Evolutionary conservation across 2,329 filamentous ascomycete genomes (phyloP).

Genomic region (Monosporascus sp.): DNA sequence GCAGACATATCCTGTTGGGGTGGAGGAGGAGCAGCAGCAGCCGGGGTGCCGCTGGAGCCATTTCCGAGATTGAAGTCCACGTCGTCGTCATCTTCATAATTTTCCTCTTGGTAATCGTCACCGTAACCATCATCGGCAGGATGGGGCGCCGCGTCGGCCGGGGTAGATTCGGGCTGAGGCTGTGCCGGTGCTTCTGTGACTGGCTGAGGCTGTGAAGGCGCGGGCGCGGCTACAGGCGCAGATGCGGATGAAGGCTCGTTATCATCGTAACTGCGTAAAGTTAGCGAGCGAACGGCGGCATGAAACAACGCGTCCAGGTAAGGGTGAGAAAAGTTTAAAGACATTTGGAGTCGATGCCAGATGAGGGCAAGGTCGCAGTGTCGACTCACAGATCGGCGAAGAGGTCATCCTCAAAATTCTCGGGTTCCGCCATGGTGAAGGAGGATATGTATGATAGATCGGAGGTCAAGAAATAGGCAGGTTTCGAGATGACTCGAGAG

Average conservation of each 20-base stretch:
- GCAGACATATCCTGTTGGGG: constrained; percentile 30
- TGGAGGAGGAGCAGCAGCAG: constrained; percentile 20
- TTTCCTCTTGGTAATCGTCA: constrained; percentile 38
- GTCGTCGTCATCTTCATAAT: constrained; percentile 50
- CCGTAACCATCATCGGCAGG: constrained; percentile 29
- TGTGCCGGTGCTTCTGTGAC: constrained; percentile 29
- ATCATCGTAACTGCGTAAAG: constrained; percentile 55
- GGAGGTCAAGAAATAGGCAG: background rate
- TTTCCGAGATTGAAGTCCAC: constrained; percentile 55
- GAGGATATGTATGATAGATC: background rate
- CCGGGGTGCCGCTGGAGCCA: constrained; percentile 25
- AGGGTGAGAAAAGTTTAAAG: no score
- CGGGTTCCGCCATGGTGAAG: constrained; percentile 66
- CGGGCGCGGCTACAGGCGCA: constrained; percentile 24
- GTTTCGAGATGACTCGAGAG: no score
- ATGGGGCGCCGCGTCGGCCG: constrained; percentile 21
- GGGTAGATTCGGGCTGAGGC: constrained; percentile 25
- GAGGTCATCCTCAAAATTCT: constrained; percentile 87
- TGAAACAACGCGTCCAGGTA: background rate
- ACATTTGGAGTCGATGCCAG: no score
- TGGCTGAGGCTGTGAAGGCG: constrained; percentile 14
- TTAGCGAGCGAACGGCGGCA: constrained; percentile 6
- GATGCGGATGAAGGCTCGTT: constrained; percentile 48
- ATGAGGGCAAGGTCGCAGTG: no score
- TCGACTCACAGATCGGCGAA: constrained; percentile 84